Evolutionary conservation across 2,329 filamentous ascomycete species (phyloP), one percentile per base, ranked within the genome.

Genomic region (Microcera coccophila): DNA sequence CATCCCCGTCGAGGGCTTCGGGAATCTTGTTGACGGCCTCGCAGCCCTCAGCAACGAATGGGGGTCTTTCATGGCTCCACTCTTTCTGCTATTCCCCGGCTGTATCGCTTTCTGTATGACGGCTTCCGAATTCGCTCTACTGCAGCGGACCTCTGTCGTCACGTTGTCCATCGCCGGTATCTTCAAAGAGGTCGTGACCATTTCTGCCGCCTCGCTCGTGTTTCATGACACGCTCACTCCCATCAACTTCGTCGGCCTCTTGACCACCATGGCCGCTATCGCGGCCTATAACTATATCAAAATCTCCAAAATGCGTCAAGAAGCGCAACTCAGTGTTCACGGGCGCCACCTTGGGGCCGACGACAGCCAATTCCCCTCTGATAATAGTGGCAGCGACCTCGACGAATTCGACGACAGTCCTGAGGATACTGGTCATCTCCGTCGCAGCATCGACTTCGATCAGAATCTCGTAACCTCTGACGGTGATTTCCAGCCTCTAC

Each of bases 101-200:
- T 76, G 81, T 28, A 84, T 98, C 39, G 93, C 93, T 2, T 98
- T 98, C 64, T 79, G 90, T 49, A 98, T 98, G 93, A 97, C 94
- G 15, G 82, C 90, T 0, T 90, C 88, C 41, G 93, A 98, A 67
- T 98, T 97, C 63, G 91, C 93, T 40, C 79, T 98, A 48, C 78
- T 98, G 53, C 86, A 96, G 71, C 87, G 93, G 36, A 97, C 91
- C 1, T 94, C 87, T 2, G 93, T 98, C 40, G 93, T 98, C 39
- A 97, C 93, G 0, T 76, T 98, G 35, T 94, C 87, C 39, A 96
- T 98, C 55, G 95, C 90, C 49, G 93, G 93, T 48, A 97, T 98
- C 49, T 97, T 98, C 75, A 98, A 98, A 65, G 93, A 98, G 70
- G 93, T 97, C 31, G 84, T 98, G 42, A 98, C 93, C 12, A 97